Evolutionary conservation across 2,329 filamentous ascomycete species (phyloP).

Genomic region (Fonsecaea multimorphosa): DNA sequence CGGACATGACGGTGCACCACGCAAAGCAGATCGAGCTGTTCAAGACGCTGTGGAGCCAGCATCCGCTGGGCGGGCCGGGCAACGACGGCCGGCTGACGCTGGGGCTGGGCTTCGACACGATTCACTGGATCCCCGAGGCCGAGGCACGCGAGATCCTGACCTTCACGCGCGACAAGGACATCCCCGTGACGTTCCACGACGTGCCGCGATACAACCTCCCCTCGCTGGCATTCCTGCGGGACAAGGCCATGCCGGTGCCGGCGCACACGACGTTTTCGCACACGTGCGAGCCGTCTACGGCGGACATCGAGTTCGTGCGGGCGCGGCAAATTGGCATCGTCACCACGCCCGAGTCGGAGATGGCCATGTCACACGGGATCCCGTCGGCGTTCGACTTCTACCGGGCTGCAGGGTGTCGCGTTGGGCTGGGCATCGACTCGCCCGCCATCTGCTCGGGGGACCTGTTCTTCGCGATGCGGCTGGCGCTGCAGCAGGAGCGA

Average conservation of each 20-base stretch:
- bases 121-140: conserved; percentile 36
- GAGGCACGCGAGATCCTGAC: conserved; percentile 27
- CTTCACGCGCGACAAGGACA: conserved; percentile 26
- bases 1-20: conserved; percentile 16
- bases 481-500: conserved; percentile 43
- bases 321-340: conserved; percentile 44
- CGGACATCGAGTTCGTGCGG: conserved; percentile 38
- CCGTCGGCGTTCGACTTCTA: conserved; percentile 44
- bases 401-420: conserved; percentile 31
- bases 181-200: conserved; percentile 41
- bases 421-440: conserved; percentile 43
- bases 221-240: conserved; percentile 5
- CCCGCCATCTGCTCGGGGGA: conserved; percentile 42
- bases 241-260: conserved; percentile 9
- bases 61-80: conserved; percentile 37
- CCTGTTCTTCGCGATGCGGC: conserved; percentile 41
- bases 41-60: conserved; percentile 26
- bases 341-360: conserved; percentile 56
- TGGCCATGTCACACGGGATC: conserved; percentile 54
- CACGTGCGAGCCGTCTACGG: conserved; percentile 38
- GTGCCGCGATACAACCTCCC: conserved; percentile 39
- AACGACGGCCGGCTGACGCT: conserved; percentile 41
- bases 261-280: conserved; percentile 48
- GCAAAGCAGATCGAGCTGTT: conserved; percentile 33
- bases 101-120: conserved; percentile 42